These are phyloP conservation scores for Stachybotrys elegans DNA, from an alignment of 2,329 filamentous ascomycete genomes.

Conservation along the genomic window DNA sequence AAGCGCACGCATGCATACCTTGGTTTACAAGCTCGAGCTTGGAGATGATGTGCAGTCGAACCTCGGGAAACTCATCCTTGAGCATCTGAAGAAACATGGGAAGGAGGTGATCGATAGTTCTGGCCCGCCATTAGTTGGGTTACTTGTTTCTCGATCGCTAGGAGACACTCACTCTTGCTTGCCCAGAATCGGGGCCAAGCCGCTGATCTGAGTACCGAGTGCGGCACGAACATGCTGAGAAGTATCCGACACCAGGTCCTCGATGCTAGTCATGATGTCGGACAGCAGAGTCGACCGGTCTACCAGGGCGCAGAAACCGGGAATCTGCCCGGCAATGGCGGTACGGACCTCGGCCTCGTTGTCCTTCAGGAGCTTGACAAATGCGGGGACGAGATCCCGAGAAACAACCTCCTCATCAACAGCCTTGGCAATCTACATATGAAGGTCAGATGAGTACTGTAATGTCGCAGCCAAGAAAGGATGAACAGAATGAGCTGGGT, in stretches of 20 bases:
- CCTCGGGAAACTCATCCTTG: conserved; percentile 98
- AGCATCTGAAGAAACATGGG: conserved; percentile 99
- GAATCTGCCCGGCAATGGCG: conserved; percentile 95
- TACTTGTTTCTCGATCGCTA: neutral
- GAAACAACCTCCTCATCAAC: conserved; percentile 96
- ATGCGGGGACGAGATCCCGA: conserved; percentile 89
- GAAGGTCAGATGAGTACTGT: too few relatives aligned
- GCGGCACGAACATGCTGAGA: conserved; percentile 96
- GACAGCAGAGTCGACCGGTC: conserved; percentile 84
- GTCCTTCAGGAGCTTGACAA: conserved; percentile 96
- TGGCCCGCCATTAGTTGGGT: conserved; percentile 31
- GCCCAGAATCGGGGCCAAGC: conserved; percentile 90
- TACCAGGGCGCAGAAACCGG: conserved; percentile 88
- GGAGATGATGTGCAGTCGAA: conserved; percentile 98
- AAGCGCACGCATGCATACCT: conserved; percentile 53
- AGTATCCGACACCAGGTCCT: conserved; percentile 91
- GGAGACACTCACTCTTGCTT: conserved; percentile 77
- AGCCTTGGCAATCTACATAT: conserved; percentile 81
- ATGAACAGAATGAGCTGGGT: conserved; percentile 5
- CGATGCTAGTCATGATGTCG: conserved; percentile 94
- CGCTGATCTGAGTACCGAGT: conserved; percentile 93
- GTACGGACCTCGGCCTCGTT: conserved; percentile 96
- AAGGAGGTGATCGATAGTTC: conserved; percentile 91
- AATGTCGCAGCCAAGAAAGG: neutral
- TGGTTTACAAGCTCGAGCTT: conserved; percentile 98